Evolutionary conservation across 441 rosid genomes (phyloP).

Genomic region (Pelargonium exstipulatum): DNA sequence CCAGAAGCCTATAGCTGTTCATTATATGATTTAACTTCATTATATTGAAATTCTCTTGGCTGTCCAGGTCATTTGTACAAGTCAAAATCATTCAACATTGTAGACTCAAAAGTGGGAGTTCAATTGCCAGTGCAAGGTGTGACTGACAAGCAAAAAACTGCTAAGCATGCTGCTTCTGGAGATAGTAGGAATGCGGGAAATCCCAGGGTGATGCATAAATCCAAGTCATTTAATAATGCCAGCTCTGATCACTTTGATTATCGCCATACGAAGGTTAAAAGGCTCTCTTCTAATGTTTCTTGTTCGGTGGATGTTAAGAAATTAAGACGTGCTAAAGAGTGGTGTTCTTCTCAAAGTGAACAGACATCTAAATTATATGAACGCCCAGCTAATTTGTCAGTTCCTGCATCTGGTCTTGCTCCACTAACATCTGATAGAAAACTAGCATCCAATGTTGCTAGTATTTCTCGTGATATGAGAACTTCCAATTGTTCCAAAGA

Average conservation of each 20-base stretch:
- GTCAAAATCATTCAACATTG: constrained; percentile 26
- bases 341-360: not conserved
- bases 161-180: constrained; percentile 3
- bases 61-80: constrained; percentile 21
- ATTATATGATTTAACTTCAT: not conserved
- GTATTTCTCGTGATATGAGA: constrained; percentile 9
- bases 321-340: constrained; percentile 14
- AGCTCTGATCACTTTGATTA: constrained; percentile 13
- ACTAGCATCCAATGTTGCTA: constrained; percentile 2
- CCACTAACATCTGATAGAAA: constrained; percentile 12
- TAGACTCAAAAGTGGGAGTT: constrained; percentile 10
- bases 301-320: constrained; percentile 17
- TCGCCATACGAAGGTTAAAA: constrained; percentile 9
- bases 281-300: constrained; percentile 11
- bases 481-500: constrained; percentile 9
- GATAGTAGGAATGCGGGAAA: constrained; percentile 15
- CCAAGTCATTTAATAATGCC: constrained; percentile 22
- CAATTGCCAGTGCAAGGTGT: constrained; percentile 13
- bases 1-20: constrained; percentile 4
- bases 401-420: not conserved
- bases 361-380: not conserved
- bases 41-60: constrained; percentile 6
- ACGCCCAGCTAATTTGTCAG: constrained; percentile 1
- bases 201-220: constrained; percentile 16
- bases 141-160: not conserved